phyloP scores from a whole-genome alignment of 179 eudicot species.

The Heliamphora pulchella region DNA sequence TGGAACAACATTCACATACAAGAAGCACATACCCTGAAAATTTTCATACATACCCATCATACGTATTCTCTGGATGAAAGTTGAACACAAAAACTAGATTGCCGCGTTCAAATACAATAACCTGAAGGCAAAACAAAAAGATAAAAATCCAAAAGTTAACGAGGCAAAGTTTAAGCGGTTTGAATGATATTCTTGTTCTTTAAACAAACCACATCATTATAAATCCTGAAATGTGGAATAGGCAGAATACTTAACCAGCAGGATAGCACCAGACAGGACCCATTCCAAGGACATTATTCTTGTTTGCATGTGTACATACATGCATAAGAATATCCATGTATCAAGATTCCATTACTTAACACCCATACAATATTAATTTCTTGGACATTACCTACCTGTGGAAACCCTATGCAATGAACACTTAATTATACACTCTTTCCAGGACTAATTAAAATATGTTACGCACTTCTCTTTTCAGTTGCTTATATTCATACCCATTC shows the following conservation, averaged over 20 bases:
- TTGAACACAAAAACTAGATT: slow-evolving; percentile 91
- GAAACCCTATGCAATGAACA: background rate
- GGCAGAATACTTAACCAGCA: background rate
- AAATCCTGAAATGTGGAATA: background rate
- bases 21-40: background rate
- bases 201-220: background rate
- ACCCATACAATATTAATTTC: background rate
- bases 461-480: too few relatives aligned
- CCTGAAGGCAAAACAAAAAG: slow-evolving; percentile 43
- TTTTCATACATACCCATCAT: slow-evolving; percentile 62
- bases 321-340: background rate
- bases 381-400: background rate
- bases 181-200: slow-evolving; percentile 4
- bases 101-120: slow-evolving; percentile 93
- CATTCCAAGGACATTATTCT: background rate
- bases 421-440: background rate
- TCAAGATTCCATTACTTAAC: background rate
- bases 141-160: background rate
- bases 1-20: background rate
- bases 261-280: background rate
- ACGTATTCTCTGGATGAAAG: slow-evolving; percentile 81
- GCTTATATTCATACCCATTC: background rate
- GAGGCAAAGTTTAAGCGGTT: slow-evolving; percentile 9
- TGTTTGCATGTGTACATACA: background rate
- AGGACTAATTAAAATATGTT: background rate